These are phyloP conservation scores for Salix koriyanagi DNA, from an alignment of 345 rosid genomes.

Conservation along the genomic window DNA sequence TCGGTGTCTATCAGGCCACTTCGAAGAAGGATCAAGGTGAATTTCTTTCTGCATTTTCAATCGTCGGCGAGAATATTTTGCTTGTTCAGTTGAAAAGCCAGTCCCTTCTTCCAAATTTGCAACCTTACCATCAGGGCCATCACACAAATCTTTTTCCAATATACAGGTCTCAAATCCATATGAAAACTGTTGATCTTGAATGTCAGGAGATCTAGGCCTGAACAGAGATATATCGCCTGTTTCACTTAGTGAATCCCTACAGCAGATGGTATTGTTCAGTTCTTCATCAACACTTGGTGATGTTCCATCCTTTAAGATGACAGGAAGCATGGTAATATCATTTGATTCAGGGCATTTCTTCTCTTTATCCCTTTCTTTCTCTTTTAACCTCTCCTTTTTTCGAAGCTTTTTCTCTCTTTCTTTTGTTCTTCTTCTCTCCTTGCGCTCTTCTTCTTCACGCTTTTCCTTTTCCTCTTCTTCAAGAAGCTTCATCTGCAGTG, in stretches of 20 bases:
- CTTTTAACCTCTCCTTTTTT: slow-evolving; percentile 90
- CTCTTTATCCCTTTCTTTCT: slow-evolving; percentile 74
- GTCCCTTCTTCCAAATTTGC: slow-evolving; percentile 42
- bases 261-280: slow-evolving; percentile 25
- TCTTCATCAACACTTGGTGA: slow-evolving; percentile 41
- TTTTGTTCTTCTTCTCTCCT: slow-evolving; percentile 78
- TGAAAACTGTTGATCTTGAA: slow-evolving; percentile 36
- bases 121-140: slow-evolving; percentile 39
- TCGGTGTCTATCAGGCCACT: slow-evolving; percentile 61
- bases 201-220: slow-evolving; percentile 54
- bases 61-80: slow-evolving; percentile 49
- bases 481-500: slow-evolving; percentile 69
- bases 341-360: slow-evolving; percentile 36
- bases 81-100: slow-evolving; percentile 42
- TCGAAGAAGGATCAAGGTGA: slow-evolving; percentile 43
- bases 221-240: slow-evolving; percentile 41
- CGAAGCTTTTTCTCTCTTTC: slow-evolving; percentile 90
- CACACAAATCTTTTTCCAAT: slow-evolving; percentile 39
- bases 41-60: slow-evolving; percentile 50
- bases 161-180: slow-evolving; percentile 30
- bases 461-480: slow-evolving; percentile 98
- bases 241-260: slow-evolving; percentile 39
- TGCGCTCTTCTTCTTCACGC: slow-evolving; percentile 91
- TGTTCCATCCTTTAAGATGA: slow-evolving; percentile 39
- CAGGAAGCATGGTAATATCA: slow-evolving; percentile 19